Base-by-base conservation (phyloP, 2,329 filamentous ascomycete genomes). In the Fusarium acutatum region DNA sequence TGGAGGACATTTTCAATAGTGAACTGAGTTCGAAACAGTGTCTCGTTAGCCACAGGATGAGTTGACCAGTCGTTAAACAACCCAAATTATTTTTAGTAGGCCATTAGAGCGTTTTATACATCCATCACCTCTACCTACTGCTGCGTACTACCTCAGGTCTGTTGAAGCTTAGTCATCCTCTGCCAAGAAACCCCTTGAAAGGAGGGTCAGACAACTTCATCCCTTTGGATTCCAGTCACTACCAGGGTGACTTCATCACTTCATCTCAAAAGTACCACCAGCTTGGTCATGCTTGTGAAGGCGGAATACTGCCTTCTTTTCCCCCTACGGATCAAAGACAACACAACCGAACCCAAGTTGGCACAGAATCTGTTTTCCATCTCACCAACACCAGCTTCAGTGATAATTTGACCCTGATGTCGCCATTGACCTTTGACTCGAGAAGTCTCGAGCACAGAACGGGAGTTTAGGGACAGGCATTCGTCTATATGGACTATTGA, bases 221-320 rank as follows among this genome's bases (percentile, higher is more conserved):
- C 76, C 75, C 73, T 78, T 78, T 49, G 59, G 68, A 77, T 78
- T 76, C 67, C 68, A 78, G 60, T 67, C 59, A 67, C 47, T 67
- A 26, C 54, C 64, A 30, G 44, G 44, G 64, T 71, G 61, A 72
- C 54, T 74, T 71, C 63, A 67, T 67, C 57, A 26, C 54, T 50
- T 53, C 41, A 60, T 60, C 43, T 59, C 57, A 35, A 58, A 60
- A 54, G n/a, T 30, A 40, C 41, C 38, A 37, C 53, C 62, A 54
- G 18, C 43, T 30, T 53, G 38, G 41, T 34, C 18, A 30, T 46
- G 14, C 32, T 41, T 34, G 24, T 46, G 34, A 24, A 44, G 22
- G 32, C 30, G 35, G 52, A 30, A 26, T 30, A 20, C 30, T 32
- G 15, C 28, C 46, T 57, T 66, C 44, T 52, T 20, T 64, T 10